phyloP scores from a whole-genome alignment of 495 filamentous ascomycete genomes.

The Sabuloglossum arenarium region DNA sequence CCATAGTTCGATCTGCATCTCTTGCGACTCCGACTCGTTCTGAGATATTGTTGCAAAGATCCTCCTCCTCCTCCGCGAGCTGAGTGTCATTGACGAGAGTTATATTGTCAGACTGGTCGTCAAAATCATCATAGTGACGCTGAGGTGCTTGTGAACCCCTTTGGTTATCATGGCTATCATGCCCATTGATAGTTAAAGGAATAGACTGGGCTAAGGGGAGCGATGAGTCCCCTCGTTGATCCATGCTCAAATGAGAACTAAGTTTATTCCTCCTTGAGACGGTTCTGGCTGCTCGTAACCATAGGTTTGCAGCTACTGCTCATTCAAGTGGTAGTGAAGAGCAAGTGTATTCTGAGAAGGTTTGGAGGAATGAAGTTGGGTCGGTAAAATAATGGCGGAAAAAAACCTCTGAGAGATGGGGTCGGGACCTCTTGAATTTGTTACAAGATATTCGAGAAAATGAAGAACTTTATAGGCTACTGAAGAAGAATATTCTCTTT shows the following conservation, averaged over 20 bases:
- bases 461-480: neutral
- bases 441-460: neutral
- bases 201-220: neutral
- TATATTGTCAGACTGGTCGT: neutral
- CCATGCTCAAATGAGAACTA: neutral
- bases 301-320: too few species aligned
- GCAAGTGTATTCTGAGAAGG: neutral
- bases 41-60: neutral
- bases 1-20: neutral
- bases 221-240: neutral
- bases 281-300: too few species aligned
- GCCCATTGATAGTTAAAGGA: neutral
- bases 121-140: neutral
- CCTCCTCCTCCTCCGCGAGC: neutral
- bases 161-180: neutral
- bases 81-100: neutral
- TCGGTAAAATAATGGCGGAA: neutral
- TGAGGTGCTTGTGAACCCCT: neutral
- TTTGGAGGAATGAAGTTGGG: neutral
- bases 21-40: neutral
- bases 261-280: too few species aligned
- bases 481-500: too few species aligned
- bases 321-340: neutral
- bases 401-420: neutral
- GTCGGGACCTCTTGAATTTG: neutral